Evolutionary conservation across 257 asterid genomes (phyloP).

Genomic region (Linaria vulgaris): DNA sequence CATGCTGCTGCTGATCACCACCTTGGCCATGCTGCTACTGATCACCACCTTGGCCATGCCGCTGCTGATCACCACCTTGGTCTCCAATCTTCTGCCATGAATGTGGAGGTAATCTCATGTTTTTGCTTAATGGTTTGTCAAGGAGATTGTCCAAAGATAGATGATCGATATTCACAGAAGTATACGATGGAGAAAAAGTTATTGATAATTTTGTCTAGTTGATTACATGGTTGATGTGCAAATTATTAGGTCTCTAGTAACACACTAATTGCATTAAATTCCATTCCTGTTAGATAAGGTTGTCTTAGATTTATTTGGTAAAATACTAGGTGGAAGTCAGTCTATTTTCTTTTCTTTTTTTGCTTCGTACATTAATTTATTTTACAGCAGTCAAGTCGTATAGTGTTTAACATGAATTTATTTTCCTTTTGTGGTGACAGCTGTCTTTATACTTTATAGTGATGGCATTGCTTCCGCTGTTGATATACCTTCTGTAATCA

Average conservation of each 20-base stretch:
- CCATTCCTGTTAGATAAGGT: neutral
- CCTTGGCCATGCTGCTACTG: too few relatives aligned
- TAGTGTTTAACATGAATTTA: constrained; percentile 1
- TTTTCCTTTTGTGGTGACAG: neutral
- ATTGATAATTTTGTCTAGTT: neutral
- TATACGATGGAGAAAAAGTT: too few relatives aligned
- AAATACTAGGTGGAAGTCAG: neutral
- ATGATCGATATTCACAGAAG: too few relatives aligned
- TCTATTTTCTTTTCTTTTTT: neutral
- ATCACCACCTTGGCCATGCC: too few relatives aligned
- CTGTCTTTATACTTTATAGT: neutral
- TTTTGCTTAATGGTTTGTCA: neutral
- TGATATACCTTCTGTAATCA: too few relatives aligned
- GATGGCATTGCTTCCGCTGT: too few relatives aligned
- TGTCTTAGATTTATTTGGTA: neutral
- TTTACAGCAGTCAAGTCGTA: neutral
- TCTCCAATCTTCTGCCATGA: constrained; percentile 45
- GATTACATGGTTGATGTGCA: constrained; percentile 1
- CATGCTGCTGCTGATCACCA: constrained; percentile 53
- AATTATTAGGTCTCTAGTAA: constrained; percentile 3
- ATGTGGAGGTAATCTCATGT: constrained; percentile 55
- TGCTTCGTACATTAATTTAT: neutral
- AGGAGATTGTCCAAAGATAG: too few relatives aligned
- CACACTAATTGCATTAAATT: constrained; percentile 10
- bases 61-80: constrained; percentile 56